Conservation (phyloP, 495 filamentous ascomycete genomes). For the Neurospora sp. region DNA sequence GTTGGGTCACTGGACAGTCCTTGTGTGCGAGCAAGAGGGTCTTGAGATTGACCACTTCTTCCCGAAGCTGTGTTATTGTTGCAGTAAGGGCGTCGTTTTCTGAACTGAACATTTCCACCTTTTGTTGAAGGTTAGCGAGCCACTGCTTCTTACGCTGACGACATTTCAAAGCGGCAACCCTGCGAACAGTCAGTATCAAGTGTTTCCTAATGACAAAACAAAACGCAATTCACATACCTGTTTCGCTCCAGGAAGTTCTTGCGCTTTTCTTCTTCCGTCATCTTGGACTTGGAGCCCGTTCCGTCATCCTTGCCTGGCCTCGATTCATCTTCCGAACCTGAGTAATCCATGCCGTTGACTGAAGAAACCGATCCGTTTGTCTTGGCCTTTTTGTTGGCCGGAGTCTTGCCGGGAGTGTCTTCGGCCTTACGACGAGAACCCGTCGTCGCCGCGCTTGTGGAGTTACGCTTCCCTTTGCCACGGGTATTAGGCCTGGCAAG, state of each 20-base stretch:
- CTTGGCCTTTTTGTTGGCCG: conserved; percentile 64
- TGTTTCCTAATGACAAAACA: neutral
- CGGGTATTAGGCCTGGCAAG: conserved; percentile 49
- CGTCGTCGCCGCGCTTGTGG: conserved; percentile 16
- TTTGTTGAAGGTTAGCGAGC: conserved; percentile 88
- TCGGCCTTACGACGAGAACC: conserved; percentile 75
- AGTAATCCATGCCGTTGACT: conserved; percentile 19
- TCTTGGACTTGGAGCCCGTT: conserved; percentile 49
- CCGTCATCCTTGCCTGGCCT: conserved; percentile 43
- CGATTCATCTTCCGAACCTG: conserved; percentile 31
- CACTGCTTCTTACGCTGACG: conserved; percentile 98
- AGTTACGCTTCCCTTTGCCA: conserved; percentile 59
- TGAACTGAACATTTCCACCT: conserved; percentile 81
- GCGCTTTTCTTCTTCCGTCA: conserved; percentile 98
- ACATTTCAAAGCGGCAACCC: conserved; percentile 93
- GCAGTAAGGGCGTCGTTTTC: conserved; percentile 85
- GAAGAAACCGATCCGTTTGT: conserved; percentile 37
- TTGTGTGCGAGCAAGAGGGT: conserved; percentile 90
- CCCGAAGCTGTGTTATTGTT: conserved; percentile 73
- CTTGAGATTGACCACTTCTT: conserved; percentile 94
- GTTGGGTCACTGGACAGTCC: conserved; percentile 86
- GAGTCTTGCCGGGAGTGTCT: conserved; percentile 53
- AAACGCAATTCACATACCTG: conserved; percentile 51
- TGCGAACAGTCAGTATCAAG: conserved; percentile 30
- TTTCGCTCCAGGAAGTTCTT: conserved; percentile 97